Evolutionary conservation across 2,329 filamentous ascomycete species (phyloP), one percentile per base, ranked within the genome.

Genomic region (Aspergillus cejpii): DNA sequence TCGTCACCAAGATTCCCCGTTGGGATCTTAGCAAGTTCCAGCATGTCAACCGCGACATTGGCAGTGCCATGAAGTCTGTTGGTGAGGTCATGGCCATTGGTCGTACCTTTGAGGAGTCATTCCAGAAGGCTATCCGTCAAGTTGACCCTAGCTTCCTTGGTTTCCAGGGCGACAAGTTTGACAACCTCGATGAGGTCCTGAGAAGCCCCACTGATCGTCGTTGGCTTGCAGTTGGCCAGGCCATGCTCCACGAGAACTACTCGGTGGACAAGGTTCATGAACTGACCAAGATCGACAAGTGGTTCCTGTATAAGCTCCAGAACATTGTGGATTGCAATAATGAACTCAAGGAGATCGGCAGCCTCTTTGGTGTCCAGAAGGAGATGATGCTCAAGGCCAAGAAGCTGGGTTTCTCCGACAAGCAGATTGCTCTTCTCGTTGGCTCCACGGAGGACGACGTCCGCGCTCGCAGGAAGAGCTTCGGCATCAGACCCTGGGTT

Each of bases 11-110:
- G 77, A 97, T 98, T 59, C 92, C 92, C 59, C 83, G 92, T 63
- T 98, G 92, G 92, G 92, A 98, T 77, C 71, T 98, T 64, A 83
- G 87, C 76, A 98, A 98, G 75, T 98, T 98, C 78, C 91, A 97
- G 73, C 91, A 97, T 61, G 92, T 98, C 54, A 94, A 95, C 77
- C 85, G 92, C 50, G 87, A 94, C 63, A 97, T 98, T 64, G 92
- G 92, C 57, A 94, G 87, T 64, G 85, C 91, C 50, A 98, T 98
- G 92, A 98, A 97, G 76, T 96, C 90, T 19, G 90, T 98, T 46
- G 92, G 92, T 65, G 92, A 98, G 72, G 92, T 98, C 49, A 98
- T 98, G 92, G 92, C 92, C 53, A 97, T 98, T 61, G 92, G 92
- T 56, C 84, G 92, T 69, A 97, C 92, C 23, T 98, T 97, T 60